Percentiles rank a stretch among this genome's conserved stretches.
Conservation (phyloP, 225 moss, liverwort and hornwort genomes). For the Pseudisothecium myosuroides region DNA sequence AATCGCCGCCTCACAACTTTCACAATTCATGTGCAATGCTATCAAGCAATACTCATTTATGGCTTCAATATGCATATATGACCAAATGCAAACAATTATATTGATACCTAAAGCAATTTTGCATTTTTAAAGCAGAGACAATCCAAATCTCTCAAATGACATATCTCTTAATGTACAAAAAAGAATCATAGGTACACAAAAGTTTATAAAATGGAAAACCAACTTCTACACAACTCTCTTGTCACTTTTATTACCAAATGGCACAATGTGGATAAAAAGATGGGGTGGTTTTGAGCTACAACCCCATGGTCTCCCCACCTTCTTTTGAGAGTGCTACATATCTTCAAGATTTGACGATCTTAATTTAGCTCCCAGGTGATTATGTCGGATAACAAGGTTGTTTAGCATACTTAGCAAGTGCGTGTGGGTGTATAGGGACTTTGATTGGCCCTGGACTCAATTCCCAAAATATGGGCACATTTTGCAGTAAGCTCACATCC, state of each 20-base stretch:
- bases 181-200: background rate
- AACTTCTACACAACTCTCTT: background rate
- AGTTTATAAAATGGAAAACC: background rate
- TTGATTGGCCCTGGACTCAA: accelerated
- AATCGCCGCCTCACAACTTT: background rate
- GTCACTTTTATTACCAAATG: background rate
- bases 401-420: accelerated
- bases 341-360: background rate
- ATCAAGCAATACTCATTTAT: no score
- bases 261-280: background rate
- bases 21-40: background rate
- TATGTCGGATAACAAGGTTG: background rate
- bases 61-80: background rate
- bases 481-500: background rate
- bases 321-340: background rate
- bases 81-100: background rate
- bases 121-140: background rate
- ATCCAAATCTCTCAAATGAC: background rate
- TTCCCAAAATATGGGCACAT: background rate
- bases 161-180: background rate
- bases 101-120: background rate
- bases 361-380: background rate
- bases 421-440: accelerated
- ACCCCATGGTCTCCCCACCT: background rate
- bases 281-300: background rate